A percentile compares a stretch with the other conserved stretches of the same genome.
phyloP scores from a whole-genome alignment of 345 rosid species.

The Dovyalis caffra region DNA sequence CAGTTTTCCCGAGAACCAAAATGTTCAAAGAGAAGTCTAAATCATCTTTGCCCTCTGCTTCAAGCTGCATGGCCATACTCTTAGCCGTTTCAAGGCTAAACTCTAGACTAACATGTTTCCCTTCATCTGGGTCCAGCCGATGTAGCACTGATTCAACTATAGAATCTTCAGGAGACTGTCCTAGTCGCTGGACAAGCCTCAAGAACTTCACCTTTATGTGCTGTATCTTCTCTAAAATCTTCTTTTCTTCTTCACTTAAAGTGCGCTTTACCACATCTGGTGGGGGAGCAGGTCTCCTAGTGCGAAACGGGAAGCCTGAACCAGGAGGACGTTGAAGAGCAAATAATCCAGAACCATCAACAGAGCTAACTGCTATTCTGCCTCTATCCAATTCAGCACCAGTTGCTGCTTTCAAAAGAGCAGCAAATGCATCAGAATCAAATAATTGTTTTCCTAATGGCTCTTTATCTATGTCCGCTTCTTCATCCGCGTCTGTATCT shows the following conservation, averaged over 20 bases:
- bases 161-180: slow-evolving; percentile 78
- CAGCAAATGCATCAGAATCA: slow-evolving; percentile 88
- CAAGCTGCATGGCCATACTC: slow-evolving; percentile 67
- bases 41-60: slow-evolving; percentile 59
- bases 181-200: slow-evolving; percentile 80
- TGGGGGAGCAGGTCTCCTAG: slow-evolving; percentile 63
- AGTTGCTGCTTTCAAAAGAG: slow-evolving; percentile 88
- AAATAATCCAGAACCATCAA: slow-evolving; percentile 88
- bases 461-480: slow-evolving; percentile 38
- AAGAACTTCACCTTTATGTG: slow-evolving; percentile 69
- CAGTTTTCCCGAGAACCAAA: slow-evolving; percentile 86
- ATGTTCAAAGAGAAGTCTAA: slow-evolving; percentile 68
- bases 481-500: slow-evolving; percentile 79
- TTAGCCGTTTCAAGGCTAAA: slow-evolving; percentile 84
- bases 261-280: slow-evolving; percentile 45
- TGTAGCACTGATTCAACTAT: slow-evolving; percentile 78
- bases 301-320: slow-evolving; percentile 13
- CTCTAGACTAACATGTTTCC: slow-evolving; percentile 62
- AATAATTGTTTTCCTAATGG: slow-evolving; percentile 62
- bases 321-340: slow-evolving; percentile 94
- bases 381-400: slow-evolving; percentile 64
- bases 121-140: slow-evolving; percentile 71
- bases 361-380: slow-evolving; percentile 61
- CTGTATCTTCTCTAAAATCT: slow-evolving; percentile 77
- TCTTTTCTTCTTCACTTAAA: slow-evolving; percentile 84